Evolutionary conservation across 768 basidiomycete genomes (phyloP).

Genomic region (Lentinus tigrinus): DNA sequence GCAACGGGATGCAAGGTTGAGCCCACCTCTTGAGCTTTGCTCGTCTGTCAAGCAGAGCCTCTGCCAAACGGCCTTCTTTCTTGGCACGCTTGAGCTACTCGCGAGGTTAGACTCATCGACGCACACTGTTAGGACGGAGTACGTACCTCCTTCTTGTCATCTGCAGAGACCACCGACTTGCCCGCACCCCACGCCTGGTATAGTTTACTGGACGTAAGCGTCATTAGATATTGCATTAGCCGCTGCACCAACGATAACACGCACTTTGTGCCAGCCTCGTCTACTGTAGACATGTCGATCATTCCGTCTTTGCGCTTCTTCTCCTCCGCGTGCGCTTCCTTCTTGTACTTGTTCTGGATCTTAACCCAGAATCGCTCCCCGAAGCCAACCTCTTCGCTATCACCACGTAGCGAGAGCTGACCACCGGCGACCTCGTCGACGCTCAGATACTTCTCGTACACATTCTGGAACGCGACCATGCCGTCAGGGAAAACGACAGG

Average conservation of each 20-base stretch:
- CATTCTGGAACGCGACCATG: constrained; percentile 85
- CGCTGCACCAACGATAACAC: constrained; percentile 28
- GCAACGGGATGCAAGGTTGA: too few relatives aligned
- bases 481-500: constrained; percentile 79
- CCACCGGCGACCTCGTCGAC: constrained; percentile 89
- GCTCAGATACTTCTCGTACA: constrained; percentile 85
- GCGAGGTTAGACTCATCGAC: neutral
- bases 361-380: constrained; percentile 86
- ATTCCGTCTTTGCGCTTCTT: constrained; percentile 48
- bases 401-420: constrained; percentile 71
- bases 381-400: constrained; percentile 84
- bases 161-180: constrained; percentile 61
- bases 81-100: constrained; percentile 71
- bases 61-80: constrained; percentile 78
- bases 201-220: constrained; percentile 46
- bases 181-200: constrained; percentile 88
- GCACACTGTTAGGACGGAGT: neutral
- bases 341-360: constrained; percentile 86
- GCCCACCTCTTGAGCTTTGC: constrained; percentile 78
- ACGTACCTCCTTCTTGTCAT: constrained; percentile 73
- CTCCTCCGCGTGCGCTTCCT: constrained; percentile 67
- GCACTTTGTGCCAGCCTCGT: constrained; percentile 76
- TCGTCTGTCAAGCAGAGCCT: constrained; percentile 76
- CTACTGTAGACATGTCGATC: constrained; percentile 38
- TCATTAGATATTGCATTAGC: neutral